These are phyloP conservation scores for Lactarius hatsudake DNA, from an alignment of 768 basidiomycete species.

Conservation along the genomic window DNA sequence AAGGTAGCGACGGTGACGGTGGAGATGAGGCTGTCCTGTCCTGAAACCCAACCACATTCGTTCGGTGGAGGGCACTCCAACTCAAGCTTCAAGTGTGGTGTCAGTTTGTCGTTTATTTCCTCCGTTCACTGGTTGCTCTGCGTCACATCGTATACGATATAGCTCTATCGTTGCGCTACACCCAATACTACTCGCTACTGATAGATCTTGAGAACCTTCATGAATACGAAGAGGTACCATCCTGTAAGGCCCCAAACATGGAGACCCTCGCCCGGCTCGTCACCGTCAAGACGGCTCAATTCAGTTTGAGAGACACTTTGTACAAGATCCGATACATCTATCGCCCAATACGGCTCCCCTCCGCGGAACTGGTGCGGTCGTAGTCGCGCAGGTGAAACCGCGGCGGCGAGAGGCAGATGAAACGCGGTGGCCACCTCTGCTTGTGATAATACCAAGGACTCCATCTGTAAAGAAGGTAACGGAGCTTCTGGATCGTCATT, in stretches of 20 bases:
- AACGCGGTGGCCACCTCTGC: constrained; percentile 68
- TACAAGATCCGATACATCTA: constrained; percentile 63
- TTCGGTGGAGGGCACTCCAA: not conserved
- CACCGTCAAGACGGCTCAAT: constrained; percentile 43
- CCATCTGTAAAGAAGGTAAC: constrained; percentile 58
- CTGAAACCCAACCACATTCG: not conserved
- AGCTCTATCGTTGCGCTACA: not conserved
- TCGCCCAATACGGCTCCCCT: constrained; percentile 56
- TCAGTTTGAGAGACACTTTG: constrained; percentile 27
- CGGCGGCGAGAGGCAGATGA: constrained; percentile 60
- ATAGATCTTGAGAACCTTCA: constrained; percentile 53
- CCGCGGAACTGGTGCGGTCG: constrained; percentile 56
- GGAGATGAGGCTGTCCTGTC: not conserved
- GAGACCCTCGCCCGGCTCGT: constrained; percentile 45
- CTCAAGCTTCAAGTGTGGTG: not conserved
- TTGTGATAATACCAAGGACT: constrained; percentile 49
- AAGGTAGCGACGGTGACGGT: not conserved
- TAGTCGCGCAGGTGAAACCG: constrained; percentile 48
- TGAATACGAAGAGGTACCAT: constrained; percentile 69
- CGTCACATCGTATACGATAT: constrained; percentile 10
- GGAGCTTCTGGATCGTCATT: constrained; percentile 38
- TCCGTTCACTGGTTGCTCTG: not conserved
- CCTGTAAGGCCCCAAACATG: constrained; percentile 86
- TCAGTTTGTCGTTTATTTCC: not conserved
- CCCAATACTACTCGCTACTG: constrained; percentile 35